phyloP scores from a whole-genome alignment of 2,329 filamentous ascomycete species.

The Bipolaris cookei region DNA sequence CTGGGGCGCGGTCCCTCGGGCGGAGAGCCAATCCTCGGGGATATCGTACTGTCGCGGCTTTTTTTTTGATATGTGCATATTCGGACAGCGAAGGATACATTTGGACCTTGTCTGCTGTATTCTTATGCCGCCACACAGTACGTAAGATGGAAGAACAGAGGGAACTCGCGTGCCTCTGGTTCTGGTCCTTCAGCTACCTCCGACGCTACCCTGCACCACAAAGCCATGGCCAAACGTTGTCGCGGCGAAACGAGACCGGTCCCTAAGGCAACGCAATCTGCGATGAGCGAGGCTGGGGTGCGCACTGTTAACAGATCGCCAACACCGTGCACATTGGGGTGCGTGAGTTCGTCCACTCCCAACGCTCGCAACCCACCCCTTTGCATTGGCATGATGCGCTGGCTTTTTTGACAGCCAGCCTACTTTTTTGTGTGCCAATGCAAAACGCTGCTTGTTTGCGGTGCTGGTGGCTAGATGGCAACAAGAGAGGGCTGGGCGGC shows the following conservation, averaged over 20 bases:
- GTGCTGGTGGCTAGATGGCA: constrained; percentile 5
- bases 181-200: no score
- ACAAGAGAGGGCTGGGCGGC: neutral
- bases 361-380: constrained; percentile 3
- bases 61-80: neutral
- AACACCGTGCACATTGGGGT: constrained; percentile 22
- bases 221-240: neutral
- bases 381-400: constrained; percentile 22
- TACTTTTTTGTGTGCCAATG: constrained; percentile 29
- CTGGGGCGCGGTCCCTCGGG: constrained; percentile 23
- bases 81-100: no score
- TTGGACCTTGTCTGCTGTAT: no score
- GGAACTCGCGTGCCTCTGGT: no score
- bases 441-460: constrained; percentile 16
- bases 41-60: neutral
- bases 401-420: constrained; percentile 25
- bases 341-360: constrained; percentile 17
- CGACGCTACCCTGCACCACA: neutral
- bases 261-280: constrained; percentile 22
- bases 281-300: constrained; percentile 33
- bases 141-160: no score
- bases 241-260: neutral
- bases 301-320: constrained; percentile 35
- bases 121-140: no score
- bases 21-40: neutral